Base-by-base conservation (phyloP, 352 stramenopile species). In the Pythium oligandrum region DNA sequence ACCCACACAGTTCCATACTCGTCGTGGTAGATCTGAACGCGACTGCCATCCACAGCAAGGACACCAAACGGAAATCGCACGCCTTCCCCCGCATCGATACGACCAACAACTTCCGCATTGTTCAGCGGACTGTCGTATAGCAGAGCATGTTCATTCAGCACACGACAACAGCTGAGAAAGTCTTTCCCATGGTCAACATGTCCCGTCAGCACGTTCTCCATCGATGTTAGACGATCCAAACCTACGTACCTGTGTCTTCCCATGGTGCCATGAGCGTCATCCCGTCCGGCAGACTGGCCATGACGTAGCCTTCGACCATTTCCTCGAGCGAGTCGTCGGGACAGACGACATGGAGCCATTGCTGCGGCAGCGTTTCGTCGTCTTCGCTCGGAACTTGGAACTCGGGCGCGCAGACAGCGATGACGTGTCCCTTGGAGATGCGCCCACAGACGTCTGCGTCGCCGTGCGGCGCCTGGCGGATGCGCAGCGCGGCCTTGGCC, bases 261-360 rank as follows among this genome's bases (percentile, higher is more conserved):
- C 80, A 88, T 0, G 80, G 66, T 35, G 63, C 59, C 10, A 90
- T 47, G 36, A 88, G 44, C 9, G 45, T 38, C 51, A 59, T 78
- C 1, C 70, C 71, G 45, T 85, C 66, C 0, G 73, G 71, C 12
- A 86, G 42, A 36, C 44, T 53, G 12, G 71, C 61, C 77, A 90
- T 83, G 33, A 90, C 52, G 42, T 73, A 90, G 2, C 73, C 77
- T 39, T 68, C 57, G 10, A 66, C 53, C 12, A 49, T 63, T 7
- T 72, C 61, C 32, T 62, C 61, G 2, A 64, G 64, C 3, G 39
- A 32, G 10, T 62, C 53, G 35, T 83, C 69, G 7, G 45, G 56
- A 48, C 80, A 73, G 6, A 48, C 53, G 31, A 90, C 79, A 32
- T 78, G 75, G 9, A 88, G 62, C 79, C 79, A 90, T 31, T 56